These are phyloP conservation scores for Sporothrix dimorphospora DNA, from an alignment of 2,329 filamentous ascomycete species.

Conservation along the genomic window DNA sequence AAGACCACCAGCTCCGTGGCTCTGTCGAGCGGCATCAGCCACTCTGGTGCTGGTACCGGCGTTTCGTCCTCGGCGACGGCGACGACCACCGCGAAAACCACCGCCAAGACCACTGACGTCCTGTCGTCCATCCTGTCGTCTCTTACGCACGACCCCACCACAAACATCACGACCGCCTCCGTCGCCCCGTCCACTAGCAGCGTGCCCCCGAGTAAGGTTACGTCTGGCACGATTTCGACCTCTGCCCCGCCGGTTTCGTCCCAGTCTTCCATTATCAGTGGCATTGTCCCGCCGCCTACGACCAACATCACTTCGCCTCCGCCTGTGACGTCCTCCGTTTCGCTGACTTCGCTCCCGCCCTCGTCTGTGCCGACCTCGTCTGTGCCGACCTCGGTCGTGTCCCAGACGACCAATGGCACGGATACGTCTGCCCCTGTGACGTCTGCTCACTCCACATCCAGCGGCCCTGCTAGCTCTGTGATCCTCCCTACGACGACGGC, in stretches of 20 bases:
- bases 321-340: constrained; percentile 16
- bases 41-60: constrained; percentile 26
- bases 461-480: constrained; percentile 19
- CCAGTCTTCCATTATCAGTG: neutral
- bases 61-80: neutral
- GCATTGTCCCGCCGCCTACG: constrained; percentile 5
- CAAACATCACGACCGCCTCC: neutral
- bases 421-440: constrained; percentile 7
- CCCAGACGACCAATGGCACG: constrained; percentile 18
- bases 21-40: constrained; percentile 28
- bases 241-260: constrained; percentile 18
- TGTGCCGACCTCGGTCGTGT: neutral
- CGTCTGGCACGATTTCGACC: constrained; percentile 13
- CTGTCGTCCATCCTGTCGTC: constrained; percentile 25
- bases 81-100: constrained; percentile 5
- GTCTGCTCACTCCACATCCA: neutral
- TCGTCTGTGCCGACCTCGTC: neutral
- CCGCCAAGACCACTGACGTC: neutral
- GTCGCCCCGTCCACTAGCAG: neutral
- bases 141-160: constrained; percentile 17
- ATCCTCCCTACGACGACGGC: constrained; percentile 31
- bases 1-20: neutral
- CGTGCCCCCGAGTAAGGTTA: constrained; percentile 1
- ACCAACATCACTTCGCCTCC: constrained; percentile 21
- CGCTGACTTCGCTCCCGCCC: constrained; percentile 17